These are phyloP conservation scores for Venturia asperata DNA, from an alignment of 2,329 filamentous ascomycete genomes.

Conservation along the genomic window DNA sequence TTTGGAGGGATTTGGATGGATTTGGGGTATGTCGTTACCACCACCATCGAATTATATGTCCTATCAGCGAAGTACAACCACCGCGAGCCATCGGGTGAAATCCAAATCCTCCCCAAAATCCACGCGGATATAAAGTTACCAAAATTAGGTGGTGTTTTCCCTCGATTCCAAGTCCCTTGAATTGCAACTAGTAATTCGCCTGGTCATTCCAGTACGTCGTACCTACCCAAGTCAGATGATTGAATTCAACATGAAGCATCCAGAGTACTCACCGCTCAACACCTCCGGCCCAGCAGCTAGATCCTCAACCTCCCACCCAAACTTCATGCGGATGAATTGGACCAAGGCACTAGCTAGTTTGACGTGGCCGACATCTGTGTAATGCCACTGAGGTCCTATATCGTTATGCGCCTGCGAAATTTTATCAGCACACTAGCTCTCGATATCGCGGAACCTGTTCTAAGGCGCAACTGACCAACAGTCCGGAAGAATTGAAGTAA, in stretches of 20 bases:
- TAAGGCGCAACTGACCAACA: constrained; percentile 57
- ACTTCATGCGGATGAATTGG: constrained; percentile 49
- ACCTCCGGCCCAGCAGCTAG: constrained; percentile 49
- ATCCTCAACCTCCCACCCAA: constrained; percentile 48
- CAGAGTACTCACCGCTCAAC: constrained; percentile 26
- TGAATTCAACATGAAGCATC: no score
- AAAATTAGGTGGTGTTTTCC: no score
- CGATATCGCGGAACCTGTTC: background rate
- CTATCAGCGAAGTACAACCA: no score
- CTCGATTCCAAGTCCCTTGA: no score
- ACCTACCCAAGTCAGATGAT: background rate
- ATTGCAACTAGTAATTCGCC: background rate
- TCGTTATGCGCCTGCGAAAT: background rate
- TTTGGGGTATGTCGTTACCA: no score
- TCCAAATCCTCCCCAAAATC: no score
- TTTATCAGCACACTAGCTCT: background rate
- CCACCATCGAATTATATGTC: no score
- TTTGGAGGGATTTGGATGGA: no score
- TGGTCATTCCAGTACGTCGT: constrained; percentile 9
- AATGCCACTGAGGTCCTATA: constrained; percentile 47
- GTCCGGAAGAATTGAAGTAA: constrained; percentile 55
- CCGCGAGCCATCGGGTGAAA: no score
- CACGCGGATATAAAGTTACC: no score
- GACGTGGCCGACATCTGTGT: constrained; percentile 54
- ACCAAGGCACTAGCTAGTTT: constrained; percentile 55